phyloP scores from a whole-genome alignment of 2,329 filamentous ascomycete genomes.

The Pezizomycotina sp. region DNA sequence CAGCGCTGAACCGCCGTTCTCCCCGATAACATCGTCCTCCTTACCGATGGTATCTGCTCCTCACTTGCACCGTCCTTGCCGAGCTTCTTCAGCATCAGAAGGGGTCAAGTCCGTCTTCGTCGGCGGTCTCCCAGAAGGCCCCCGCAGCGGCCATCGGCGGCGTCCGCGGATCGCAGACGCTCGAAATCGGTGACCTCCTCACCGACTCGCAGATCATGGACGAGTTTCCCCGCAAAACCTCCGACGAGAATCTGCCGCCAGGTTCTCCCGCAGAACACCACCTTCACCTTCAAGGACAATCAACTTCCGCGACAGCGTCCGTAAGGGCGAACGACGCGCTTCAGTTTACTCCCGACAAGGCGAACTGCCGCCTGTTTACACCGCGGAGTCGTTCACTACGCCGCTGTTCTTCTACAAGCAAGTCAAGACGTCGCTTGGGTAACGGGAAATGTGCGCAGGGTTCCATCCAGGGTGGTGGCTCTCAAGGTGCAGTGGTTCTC shows the following conservation, averaged over 20 bases:
- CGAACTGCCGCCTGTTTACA: too few relatives aligned
- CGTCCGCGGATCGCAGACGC: constrained; percentile 39
- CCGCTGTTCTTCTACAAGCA: too few relatives aligned
- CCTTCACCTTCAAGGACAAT: constrained; percentile 4
- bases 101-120: constrained; percentile 42
- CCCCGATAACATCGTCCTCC: constrained; percentile 31
- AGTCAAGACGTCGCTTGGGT: too few relatives aligned
- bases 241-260: constrained; percentile 7
- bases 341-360: too few relatives aligned
- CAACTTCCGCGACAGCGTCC: constrained; percentile 15
- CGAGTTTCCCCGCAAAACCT: constrained; percentile 1
- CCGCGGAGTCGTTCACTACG: too few relatives aligned
- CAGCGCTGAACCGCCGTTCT: constrained; percentile 27
- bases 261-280: constrained; percentile 7
- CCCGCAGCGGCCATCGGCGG: constrained; percentile 38
- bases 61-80: constrained; percentile 45
- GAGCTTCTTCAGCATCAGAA: constrained; percentile 38
- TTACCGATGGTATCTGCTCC: constrained; percentile 40
- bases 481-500: too few relatives aligned
- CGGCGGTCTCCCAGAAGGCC: constrained; percentile 41
- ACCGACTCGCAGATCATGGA: constrained; percentile 1
- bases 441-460: too few relatives aligned
- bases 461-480: too few relatives aligned
- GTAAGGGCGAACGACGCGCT: too few relatives aligned
- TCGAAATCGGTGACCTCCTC: constrained; percentile 8